Percentiles rank a stretch among this genome's conserved stretches.
Evolutionary conservation across 1,284 basidiomycete genomes (phyloP).

Genomic region (Trametes pubescens): DNA sequence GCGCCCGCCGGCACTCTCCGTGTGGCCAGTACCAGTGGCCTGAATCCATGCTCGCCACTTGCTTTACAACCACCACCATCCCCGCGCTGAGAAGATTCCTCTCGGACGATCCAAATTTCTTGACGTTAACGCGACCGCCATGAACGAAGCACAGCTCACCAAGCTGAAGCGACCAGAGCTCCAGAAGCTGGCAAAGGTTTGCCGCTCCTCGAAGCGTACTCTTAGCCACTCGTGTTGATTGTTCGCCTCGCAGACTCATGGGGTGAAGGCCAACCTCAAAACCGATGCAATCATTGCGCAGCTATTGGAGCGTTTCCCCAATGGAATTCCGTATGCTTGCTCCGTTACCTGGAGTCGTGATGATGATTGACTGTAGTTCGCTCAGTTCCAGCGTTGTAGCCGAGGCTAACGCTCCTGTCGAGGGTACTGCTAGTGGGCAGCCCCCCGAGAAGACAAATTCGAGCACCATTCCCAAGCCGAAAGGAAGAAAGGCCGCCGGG

Average conservation of each 20-base stretch:
- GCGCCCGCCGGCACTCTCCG: too few relatives aligned
- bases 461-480: neutral
- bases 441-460: neutral
- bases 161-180: slow-evolving; percentile 14
- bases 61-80: too few relatives aligned
- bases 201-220: neutral
- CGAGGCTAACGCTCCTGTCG: neutral
- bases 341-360: neutral
- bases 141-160: slow-evolving; percentile 10
- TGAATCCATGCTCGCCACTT: too few relatives aligned
- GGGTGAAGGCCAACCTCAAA: slow-evolving; percentile 16
- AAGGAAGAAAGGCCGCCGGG: neutral
- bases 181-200: slow-evolving; percentile 20
- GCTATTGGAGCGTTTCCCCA: slow-evolving; percentile 4
- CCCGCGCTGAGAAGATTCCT: too few relatives aligned
- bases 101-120: too few relatives aligned
- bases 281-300: slow-evolving; percentile 11
- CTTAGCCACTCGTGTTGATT: neutral
- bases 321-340: neutral
- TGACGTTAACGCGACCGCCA: neutral
- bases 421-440: neutral
- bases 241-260: neutral
- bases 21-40: too few relatives aligned
- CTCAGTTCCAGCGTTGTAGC: neutral
- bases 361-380: neutral